Conservation (phyloP, 1,284 basidiomycete genomes). For the Cryptococcus sp. region DNA sequence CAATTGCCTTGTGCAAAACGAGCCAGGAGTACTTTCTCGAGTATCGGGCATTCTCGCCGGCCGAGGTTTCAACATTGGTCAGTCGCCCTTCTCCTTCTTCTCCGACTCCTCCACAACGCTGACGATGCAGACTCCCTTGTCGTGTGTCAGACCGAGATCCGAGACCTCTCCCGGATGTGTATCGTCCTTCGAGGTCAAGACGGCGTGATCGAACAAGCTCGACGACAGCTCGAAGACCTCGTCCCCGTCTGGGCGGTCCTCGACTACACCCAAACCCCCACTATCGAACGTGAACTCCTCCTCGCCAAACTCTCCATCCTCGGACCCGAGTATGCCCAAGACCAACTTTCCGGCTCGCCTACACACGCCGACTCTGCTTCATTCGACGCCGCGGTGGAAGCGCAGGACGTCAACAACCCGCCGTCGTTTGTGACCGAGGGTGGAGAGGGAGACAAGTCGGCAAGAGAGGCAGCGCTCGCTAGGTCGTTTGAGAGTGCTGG, state of each 20-base stretch:
- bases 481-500: slow-evolving; percentile 62
- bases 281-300: slow-evolving; percentile 79
- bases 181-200: slow-evolving; percentile 96
- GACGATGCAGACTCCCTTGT: slow-evolving; percentile 73
- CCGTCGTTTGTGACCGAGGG: slow-evolving; percentile 26
- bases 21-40: slow-evolving; percentile 95
- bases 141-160: slow-evolving; percentile 95
- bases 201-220: slow-evolving; percentile 93
- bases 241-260: slow-evolving; percentile 97
- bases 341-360: slow-evolving; percentile 71
- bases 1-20: slow-evolving; percentile 98
- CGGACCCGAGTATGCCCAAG: slow-evolving; percentile 93
- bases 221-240: slow-evolving; percentile 87
- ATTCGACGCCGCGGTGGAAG: slow-evolving; percentile 31
- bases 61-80: slow-evolving; percentile 88
- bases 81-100: slow-evolving; percentile 6
- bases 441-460: slow-evolving; percentile 51
- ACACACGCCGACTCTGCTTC: slow-evolving; percentile 59
- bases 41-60: slow-evolving; percentile 97
- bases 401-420: slow-evolving; percentile 17
- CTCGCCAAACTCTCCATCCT: slow-evolving; percentile 92
- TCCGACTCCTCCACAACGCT: not conserved
- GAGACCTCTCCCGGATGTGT: slow-evolving; percentile 96
- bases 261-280: slow-evolving; percentile 87
- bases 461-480: slow-evolving; percentile 63